Base-by-base conservation (phyloP, 768 basidiomycete genomes). In the Daedaleopsis sinensis region DNA sequence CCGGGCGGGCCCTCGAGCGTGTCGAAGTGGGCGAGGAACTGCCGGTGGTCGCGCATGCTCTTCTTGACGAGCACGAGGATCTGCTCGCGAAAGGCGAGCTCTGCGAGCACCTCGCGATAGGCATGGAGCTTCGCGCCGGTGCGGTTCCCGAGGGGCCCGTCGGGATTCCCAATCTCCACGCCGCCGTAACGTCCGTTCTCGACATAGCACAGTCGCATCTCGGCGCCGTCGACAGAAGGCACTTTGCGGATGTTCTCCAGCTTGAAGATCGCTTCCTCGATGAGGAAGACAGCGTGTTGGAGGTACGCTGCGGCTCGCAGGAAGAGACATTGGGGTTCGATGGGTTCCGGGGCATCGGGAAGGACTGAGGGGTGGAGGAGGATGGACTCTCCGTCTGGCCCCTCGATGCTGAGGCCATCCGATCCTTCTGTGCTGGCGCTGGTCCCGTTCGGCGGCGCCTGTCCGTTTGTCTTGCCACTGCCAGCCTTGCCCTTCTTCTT, bases 261-360 rank as follows among this genome's bases (percentile, higher is more conserved):
- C 59, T 81, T 76, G 62, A 95, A 75, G 6, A 93, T 82, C 0
- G 86, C 85, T 35, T 79, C 76, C 73, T 96, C 94, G 63, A 95
- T 88, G 32, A 92, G 76, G 70, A 80, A 79, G 5, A 93, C 77
- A 0, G 90, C 91, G 32, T 93, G 88, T 65, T 93, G 91, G 3
- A 95, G 80, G 73, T 91, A 89, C 3, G 93, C 87, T 3, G 91
- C 88, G 3, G 90, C 94, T 49, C 94, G 87, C 32, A 93, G 78
- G 76, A 96, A 96, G 35, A 93, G 75, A 23, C 91, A 77, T 68
- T 95, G 94, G 0, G 86, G 88, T 70, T 96, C 94, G 57, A 95
- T 86, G 39, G 94, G 91, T 59, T 94, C 91, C 0, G 94, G 93
- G 12, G 91, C 89, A 64, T 89, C 86, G 5, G 90, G 87, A 4